Conservation (phyloP, 352 stramenopile genomes). For the Pythium phragmiticola region DNA sequence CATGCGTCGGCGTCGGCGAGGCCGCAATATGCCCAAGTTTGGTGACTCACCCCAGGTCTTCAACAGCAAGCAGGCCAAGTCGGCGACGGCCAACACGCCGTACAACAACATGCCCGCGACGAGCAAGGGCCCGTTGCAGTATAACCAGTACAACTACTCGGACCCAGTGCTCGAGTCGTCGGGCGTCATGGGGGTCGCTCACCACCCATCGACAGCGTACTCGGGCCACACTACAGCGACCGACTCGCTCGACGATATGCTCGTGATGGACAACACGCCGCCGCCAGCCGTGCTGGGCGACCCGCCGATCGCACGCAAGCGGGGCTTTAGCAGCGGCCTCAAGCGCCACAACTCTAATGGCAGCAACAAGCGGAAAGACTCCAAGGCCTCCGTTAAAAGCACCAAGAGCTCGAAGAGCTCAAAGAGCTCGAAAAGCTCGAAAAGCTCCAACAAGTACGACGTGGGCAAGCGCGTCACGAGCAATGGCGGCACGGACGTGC, state of each 20-base stretch:
- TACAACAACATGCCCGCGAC: constrained; percentile 61
- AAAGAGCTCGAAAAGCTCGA: constrained; percentile 17
- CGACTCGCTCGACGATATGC: constrained; percentile 55
- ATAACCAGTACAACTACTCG: constrained; percentile 36
- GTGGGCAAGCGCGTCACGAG: no score
- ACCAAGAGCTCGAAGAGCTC: no score
- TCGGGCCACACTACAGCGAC: constrained; percentile 32
- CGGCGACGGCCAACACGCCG: constrained; percentile 23
- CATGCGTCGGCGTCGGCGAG: constrained; percentile 37
- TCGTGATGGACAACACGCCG: constrained; percentile 39
- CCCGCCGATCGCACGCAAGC: constrained; percentile 19
- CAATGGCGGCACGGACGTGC: constrained; percentile 48
- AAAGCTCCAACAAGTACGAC: no score
- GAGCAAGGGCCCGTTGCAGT: constrained; percentile 33
- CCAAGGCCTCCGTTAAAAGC: constrained; percentile 27
- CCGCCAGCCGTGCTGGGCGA: constrained; percentile 47
- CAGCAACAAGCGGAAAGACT: constrained; percentile 14
- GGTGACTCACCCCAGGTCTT: constrained; percentile 24
- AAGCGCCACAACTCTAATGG: constrained; percentile 41
- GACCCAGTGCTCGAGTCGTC: constrained; percentile 38
- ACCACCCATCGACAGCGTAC: constrained; percentile 20
- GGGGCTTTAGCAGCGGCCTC: constrained; percentile 40
- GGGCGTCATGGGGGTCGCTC: constrained; percentile 18
- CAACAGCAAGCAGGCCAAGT: constrained; percentile 39
- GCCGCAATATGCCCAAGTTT: constrained; percentile 42